Conservation (phyloP, 163 green algal genomes). For the Scenedesmus sp. region DNA sequence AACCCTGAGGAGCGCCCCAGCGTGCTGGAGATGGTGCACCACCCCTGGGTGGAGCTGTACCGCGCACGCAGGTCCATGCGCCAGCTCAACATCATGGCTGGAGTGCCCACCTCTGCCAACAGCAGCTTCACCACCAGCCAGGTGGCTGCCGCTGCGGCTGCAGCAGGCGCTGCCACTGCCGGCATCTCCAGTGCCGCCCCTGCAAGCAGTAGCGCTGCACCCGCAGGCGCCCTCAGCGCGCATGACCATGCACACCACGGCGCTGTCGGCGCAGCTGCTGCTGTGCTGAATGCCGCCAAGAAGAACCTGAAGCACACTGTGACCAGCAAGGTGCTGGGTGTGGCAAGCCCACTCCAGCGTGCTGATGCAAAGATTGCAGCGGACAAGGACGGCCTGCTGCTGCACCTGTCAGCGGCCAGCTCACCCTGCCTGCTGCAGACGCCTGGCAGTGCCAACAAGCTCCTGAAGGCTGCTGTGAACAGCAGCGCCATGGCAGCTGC, state of each 20-base stretch:
- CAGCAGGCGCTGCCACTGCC: constrained; percentile 13
- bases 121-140: constrained; percentile 41
- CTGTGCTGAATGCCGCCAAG: not conserved
- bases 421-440: constrained; percentile 45
- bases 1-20: constrained; percentile 70
- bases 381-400: constrained; percentile 17
- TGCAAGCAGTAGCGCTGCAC: not conserved
- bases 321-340: constrained; percentile 24
- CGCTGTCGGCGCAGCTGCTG: not conserved
- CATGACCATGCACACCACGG: not conserved
- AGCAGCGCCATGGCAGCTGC: constrained; percentile 23
- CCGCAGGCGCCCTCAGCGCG: not conserved
- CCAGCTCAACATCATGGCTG: constrained; percentile 35
- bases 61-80: constrained; percentile 61
- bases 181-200: not conserved
- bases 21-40: constrained; percentile 76
- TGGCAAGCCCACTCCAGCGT: constrained; percentile 12
- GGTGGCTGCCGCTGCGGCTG: constrained; percentile 24
- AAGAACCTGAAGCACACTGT: constrained; percentile 13
- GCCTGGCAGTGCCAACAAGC: constrained; percentile 23
- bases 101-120: constrained; percentile 5
- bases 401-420: constrained; percentile 44
- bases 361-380: constrained; percentile 14
- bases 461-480: constrained; percentile 27
- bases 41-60: constrained; percentile 81